A percentile compares a stretch with the other conserved stretches of the same genome.
These are phyloP conservation scores for Hypocreales sp. DNA, from an alignment of 2,329 filamentous ascomycete genomes.

Conservation along the genomic window DNA sequence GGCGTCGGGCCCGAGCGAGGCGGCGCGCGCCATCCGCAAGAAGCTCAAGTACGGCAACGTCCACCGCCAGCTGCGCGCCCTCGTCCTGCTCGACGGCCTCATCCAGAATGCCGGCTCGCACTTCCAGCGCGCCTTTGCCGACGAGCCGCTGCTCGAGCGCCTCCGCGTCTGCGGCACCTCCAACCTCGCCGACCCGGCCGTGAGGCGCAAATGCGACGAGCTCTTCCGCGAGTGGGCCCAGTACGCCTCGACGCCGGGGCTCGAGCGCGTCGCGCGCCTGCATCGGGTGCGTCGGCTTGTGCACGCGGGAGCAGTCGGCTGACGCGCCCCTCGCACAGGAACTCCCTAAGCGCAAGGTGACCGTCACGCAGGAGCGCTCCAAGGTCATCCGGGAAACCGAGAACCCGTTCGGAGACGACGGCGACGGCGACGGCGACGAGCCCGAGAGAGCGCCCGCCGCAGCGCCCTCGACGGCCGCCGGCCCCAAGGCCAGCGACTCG, in stretches of 20 bases:
- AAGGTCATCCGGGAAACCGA: constrained; percentile 73
- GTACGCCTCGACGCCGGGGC: constrained; percentile 67
- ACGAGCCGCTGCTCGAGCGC: constrained; percentile 83
- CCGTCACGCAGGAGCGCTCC: constrained; percentile 61
- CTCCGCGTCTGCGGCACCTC: constrained; percentile 79
- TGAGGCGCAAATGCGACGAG: constrained; percentile 76
- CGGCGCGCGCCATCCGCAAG: constrained; percentile 83
- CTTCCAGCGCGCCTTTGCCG: constrained; percentile 76
- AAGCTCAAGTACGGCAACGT: constrained; percentile 96
- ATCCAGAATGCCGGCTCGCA: constrained; percentile 85
- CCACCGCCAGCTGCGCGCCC: constrained; percentile 80
- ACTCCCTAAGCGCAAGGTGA: constrained; percentile 52
- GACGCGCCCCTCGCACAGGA: constrained; percentile 23
- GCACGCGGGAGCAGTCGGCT: neutral
- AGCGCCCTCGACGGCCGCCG: constrained; percentile 1
- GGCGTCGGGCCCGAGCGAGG: constrained; percentile 71
- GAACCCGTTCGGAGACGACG: constrained; percentile 53
- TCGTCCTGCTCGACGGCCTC: constrained; percentile 79
- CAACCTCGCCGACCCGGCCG: constrained; percentile 66
- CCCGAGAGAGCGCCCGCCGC: constrained; percentile 13
- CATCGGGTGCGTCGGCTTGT: constrained; percentile 37
- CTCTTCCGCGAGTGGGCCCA: constrained; percentile 82
- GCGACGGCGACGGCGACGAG: constrained; percentile 33
- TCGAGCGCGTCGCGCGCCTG: constrained; percentile 64
- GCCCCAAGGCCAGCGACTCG: constrained; percentile 1